A percentile compares a stretch with the other conserved stretches of the same genome.
Evolutionary conservation across 495 filamentous ascomycete genomes (phyloP).

Genomic region (Neurospora sp.): DNA sequence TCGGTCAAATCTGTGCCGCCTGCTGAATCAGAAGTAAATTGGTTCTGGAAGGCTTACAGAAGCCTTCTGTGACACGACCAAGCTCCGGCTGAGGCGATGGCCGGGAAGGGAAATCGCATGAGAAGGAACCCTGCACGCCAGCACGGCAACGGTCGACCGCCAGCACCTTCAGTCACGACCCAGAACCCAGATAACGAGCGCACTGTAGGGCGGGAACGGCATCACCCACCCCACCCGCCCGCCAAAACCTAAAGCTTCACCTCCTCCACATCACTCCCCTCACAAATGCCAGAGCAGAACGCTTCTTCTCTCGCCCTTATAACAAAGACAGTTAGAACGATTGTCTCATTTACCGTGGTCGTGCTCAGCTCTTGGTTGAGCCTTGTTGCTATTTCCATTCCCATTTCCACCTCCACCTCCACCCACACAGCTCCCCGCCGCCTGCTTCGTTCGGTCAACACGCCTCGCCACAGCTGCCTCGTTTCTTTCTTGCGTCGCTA

Average conservation of each 20-base stretch:
- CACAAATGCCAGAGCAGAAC: neutral
- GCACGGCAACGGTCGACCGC: neutral
- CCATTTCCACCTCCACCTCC: neutral
- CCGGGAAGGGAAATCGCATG: neutral
- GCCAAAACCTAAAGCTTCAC: slow-evolving; percentile 23
- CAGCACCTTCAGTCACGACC: neutral
- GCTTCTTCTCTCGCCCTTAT: neutral
- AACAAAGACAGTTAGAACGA: neutral
- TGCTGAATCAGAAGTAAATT: neutral
- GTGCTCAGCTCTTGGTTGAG: neutral
- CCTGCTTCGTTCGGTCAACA: neutral
- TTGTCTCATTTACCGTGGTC: neutral
- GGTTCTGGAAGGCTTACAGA: neutral
- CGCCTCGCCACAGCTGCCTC: neutral
- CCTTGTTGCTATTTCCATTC: neutral
- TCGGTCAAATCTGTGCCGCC: neutral
- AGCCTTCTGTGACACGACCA: neutral
- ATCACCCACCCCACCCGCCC: slow-evolving; percentile 21
- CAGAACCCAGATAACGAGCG: neutral
- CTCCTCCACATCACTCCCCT: slow-evolving; percentile 10
- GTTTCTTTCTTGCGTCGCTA: neutral
- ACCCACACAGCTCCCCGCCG: neutral
- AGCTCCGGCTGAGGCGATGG: neutral
- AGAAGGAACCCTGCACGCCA: neutral
- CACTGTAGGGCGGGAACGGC: slow-evolving; percentile 16